Evolutionary conservation across 106 monocot species (phyloP).

Genomic region (Dactylorhiza incarnata): DNA sequence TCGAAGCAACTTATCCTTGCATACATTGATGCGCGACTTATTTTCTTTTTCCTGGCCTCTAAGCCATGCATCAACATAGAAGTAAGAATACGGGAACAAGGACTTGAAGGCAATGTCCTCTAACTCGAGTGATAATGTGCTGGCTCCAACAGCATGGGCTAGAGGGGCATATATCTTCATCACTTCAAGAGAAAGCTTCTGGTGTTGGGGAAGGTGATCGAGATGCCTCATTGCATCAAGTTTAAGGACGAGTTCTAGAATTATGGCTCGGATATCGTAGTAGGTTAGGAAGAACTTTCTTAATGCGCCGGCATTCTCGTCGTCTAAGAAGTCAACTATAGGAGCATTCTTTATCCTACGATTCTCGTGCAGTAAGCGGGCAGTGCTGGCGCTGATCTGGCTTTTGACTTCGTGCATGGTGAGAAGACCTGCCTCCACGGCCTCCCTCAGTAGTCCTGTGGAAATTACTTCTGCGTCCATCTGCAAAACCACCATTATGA

Average conservation of each 20-base stretch:
- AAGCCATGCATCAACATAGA: constrained; percentile 74
- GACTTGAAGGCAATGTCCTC: constrained; percentile 86
- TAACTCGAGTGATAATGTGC: constrained; percentile 63
- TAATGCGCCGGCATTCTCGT: constrained; percentile 51
- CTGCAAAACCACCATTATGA: constrained; percentile 21
- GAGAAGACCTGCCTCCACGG: constrained; percentile 43
- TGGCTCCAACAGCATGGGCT: constrained; percentile 79
- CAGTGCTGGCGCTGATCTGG: constrained; percentile 48
- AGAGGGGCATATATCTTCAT: constrained; percentile 91
- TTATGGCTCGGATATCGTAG: constrained; percentile 81
- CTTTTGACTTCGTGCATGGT: constrained; percentile 62
- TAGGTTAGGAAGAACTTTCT: constrained; percentile 74
- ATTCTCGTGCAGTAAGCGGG: constrained; percentile 80
- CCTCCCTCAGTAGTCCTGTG: constrained; percentile 67
- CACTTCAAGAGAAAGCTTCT: constrained; percentile 71
- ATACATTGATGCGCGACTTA: constrained; percentile 36
- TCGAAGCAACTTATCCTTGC: constrained; percentile 52
- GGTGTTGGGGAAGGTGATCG: constrained; percentile 51
- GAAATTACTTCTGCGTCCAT: constrained; percentile 99
- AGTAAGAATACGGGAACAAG: constrained; percentile 81
- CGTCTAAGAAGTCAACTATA: constrained; percentile 61
- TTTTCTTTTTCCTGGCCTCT: constrained; percentile 39
- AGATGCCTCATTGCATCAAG: constrained; percentile 83
- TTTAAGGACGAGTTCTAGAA: constrained; percentile 64
- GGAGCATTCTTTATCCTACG: constrained; percentile 53